Base-by-base conservation (phyloP, 2,329 filamentous ascomycete species). In the Colletotrichum shisoi region DNA sequence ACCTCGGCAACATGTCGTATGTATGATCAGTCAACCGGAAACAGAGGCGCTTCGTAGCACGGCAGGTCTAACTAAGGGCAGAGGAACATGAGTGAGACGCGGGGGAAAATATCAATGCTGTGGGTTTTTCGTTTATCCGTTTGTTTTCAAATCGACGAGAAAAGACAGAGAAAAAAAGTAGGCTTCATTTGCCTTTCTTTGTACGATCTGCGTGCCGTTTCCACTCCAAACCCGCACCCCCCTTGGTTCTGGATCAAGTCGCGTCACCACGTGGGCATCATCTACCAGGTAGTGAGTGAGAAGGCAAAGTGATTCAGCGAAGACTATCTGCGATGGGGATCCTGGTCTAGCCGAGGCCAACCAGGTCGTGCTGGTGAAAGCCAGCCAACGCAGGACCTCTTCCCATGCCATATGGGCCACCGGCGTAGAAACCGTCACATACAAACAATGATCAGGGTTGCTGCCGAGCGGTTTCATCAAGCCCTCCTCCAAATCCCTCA, bases 1-100 rank as follows among this genome's bases (percentile, higher is more conserved):
- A 89, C 72, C 81, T 89, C 77, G 88, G 88, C 53, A 90, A 90
- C 69, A 76, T 77, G 63, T 86, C 84, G 37, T 86, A 84, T 75
- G 77, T 80, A 65, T 84, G 70, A 79, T 64, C 62, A 49, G n/a
- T 57, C 31, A 15, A 24, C 15, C 15, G 15, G 57, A 27, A 59
- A 17, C 3, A 17, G 44, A 21, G 21, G 57, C 21, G 44, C 42
- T 53, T 48, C 45, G 49, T 17, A 48, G 46, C 15, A 34, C 45
- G 31, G 62, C 39, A n/a, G 45, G 21, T 49, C 49, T 17, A n/a
- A 39, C 49, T 17, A n/a, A 39, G n/a, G 37, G n/a, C 17, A 31
- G 27, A 46, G 24, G 45, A 27, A 0, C 40, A 19, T 19, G 19
- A 21, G 9, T 11, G 21, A 7, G 19, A 3, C 7, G 7, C 7